A percentile compares a stretch with the other conserved stretches of the same genome.
Conservation (phyloP, 1,284 basidiomycete species). For the Cronartium quercuum region DNA sequence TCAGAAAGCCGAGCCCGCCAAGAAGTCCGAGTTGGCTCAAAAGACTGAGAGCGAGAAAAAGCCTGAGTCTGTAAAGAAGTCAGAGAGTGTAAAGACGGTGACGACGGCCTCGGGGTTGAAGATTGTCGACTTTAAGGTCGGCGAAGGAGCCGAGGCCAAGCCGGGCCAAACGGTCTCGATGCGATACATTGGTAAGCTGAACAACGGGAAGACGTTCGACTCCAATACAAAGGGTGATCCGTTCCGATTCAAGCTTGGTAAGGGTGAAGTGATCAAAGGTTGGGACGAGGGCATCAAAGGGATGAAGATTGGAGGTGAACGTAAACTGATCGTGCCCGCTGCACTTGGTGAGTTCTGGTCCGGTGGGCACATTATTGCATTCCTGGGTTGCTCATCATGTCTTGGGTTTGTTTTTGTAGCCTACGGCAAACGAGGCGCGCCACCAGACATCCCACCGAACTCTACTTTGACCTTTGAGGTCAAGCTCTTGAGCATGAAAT, state of each 20-base stretch:
- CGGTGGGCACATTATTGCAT: neutral
- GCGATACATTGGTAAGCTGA: conserved; percentile 37
- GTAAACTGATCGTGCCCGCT: conserved; percentile 26
- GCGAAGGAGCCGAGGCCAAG: conserved; percentile 28
- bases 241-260: conserved; percentile 28
- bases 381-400: neutral
- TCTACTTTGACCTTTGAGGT: conserved; percentile 32
- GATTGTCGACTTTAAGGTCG: conserved; percentile 18
- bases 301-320: conserved; percentile 33
- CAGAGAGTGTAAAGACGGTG: neutral
- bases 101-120: conserved; percentile 30
- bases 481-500: conserved; percentile 32
- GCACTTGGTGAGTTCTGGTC: conserved; percentile 7
- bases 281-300: conserved; percentile 39
- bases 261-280: conserved; percentile 36
- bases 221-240: conserved; percentile 26
- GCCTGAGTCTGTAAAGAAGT: neutral
- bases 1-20: neutral
- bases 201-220: conserved; percentile 32
- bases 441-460: conserved; percentile 36
- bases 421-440: conserved; percentile 35
- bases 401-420: neutral
- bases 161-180: conserved; percentile 20
- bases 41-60: neutral
- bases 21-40: neutral